A percentile compares a stretch with the other conserved stretches of the same genome.
Conservation (phyloP, 2,329 filamentous ascomycete species). For the Hymenoscyphus repandus region DNA sequence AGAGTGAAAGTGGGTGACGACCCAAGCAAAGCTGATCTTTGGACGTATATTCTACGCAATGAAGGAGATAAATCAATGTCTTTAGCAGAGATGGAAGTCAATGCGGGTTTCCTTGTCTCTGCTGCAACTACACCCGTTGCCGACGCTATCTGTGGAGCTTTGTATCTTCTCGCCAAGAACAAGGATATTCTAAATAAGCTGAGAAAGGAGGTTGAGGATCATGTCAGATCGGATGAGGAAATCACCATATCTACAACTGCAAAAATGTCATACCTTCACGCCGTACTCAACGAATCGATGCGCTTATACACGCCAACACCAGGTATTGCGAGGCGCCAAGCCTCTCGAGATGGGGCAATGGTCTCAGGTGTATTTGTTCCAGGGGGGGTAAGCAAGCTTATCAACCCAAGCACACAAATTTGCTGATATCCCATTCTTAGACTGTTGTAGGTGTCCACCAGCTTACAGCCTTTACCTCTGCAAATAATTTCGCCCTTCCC, state of each 20-base stretch:
- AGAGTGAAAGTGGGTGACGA: background rate
- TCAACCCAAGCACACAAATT: background rate
- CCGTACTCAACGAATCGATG: slow-evolving; percentile 38
- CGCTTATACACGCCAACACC: slow-evolving; percentile 34
- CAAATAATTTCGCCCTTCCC: slow-evolving; percentile 24
- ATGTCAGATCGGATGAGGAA: slow-evolving; percentile 34
- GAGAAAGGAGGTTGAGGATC: slow-evolving; percentile 35
- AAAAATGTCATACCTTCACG: slow-evolving; percentile 35
- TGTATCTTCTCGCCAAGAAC: slow-evolving; percentile 27
- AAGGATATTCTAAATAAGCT: slow-evolving; percentile 31
- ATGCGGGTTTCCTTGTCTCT: slow-evolving; percentile 10
- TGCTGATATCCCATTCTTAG: background rate
- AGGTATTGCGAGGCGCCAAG: slow-evolving; percentile 6
- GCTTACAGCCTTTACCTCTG: background rate
- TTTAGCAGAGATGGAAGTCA: slow-evolving; percentile 6
- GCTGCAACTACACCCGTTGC: slow-evolving; percentile 19
- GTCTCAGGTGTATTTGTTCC: slow-evolving; percentile 15
- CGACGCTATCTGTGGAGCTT: slow-evolving; percentile 13
- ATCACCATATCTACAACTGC: slow-evolving; percentile 34
- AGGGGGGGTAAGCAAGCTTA: slow-evolving; percentile 5
- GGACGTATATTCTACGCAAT: slow-evolving; percentile 6
- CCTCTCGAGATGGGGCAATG: slow-evolving; percentile 12
- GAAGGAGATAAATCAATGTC: slow-evolving; percentile 16
- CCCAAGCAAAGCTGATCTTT: background rate
- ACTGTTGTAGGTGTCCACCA: slow-evolving; percentile 2